A percentile compares a stretch with the other conserved stretches of the same genome.
phyloP scores from a whole-genome alignment of 805 yeast genomes.

The Saccharomycopsis vini region DNA sequence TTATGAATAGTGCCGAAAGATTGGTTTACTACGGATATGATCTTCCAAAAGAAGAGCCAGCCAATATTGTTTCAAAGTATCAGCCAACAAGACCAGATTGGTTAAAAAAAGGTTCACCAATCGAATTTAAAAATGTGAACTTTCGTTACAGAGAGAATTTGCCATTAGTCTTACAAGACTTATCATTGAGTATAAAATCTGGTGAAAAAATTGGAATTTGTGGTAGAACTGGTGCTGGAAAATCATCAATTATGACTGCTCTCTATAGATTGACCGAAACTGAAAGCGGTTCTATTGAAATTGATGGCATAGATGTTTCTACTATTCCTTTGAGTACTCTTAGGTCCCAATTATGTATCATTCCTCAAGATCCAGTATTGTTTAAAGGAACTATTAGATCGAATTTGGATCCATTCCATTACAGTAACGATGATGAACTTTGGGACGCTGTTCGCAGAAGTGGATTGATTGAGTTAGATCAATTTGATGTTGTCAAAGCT shows the following conservation, averaged over 20 bases:
- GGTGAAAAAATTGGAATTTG: constrained; percentile 56
- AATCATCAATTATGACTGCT: constrained; percentile 67
- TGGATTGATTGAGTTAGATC: constrained; percentile 28
- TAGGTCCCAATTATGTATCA: constrained; percentile 63
- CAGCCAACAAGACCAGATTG: constrained; percentile 31
- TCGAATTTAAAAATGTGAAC: constrained; percentile 46
- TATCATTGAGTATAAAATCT: constrained; percentile 39
- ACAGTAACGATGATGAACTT: constrained; percentile 46
- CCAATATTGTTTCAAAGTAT: constrained; percentile 25
- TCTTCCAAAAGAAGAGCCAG: constrained; percentile 50
- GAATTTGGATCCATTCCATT: constrained; percentile 68
- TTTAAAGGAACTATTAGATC: constrained; percentile 70
- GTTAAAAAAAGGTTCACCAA: constrained; percentile 59
- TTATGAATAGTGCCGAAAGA: constrained; percentile 56
- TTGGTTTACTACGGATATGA: constrained; percentile 54
- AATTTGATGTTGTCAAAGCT: constrained; percentile 29
- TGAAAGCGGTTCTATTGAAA: constrained; percentile 39
- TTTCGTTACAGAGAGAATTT: constrained; percentile 55
- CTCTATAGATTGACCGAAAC: constrained; percentile 60
- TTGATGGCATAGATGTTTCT: constrained; percentile 63
- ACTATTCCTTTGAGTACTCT: constrained; percentile 57
- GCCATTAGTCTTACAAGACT: constrained; percentile 54
- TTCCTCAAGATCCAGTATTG: constrained; percentile 83
- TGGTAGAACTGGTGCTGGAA: constrained; percentile 67
- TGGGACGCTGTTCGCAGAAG: constrained; percentile 64